Conservation (phyloP, 1,284 basidiomycete species). For the Athelia sp. region DNA sequence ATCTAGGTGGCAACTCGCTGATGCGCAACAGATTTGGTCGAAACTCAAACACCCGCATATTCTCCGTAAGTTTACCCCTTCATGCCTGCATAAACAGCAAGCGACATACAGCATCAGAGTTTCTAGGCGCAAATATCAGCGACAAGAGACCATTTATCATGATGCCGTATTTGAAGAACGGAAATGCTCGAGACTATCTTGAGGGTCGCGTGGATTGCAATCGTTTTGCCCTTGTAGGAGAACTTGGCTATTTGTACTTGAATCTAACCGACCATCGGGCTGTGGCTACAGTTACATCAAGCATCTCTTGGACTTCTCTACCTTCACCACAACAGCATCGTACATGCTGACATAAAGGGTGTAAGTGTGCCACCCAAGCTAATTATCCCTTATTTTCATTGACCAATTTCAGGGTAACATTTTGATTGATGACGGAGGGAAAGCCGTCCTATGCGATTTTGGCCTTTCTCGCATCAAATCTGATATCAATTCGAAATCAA, state of each 20-base stretch:
- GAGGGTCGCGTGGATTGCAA: background rate
- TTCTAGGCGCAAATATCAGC: background rate
- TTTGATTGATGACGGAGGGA: background rate
- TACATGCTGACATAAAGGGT: background rate
- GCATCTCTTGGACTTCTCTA: background rate
- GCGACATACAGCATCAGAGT: background rate
- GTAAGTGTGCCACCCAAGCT: background rate
- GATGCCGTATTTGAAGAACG: background rate
- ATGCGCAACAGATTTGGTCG: background rate
- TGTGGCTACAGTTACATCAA: background rate
- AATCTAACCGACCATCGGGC: background rate
- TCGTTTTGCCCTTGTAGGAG: background rate
- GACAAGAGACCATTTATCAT: background rate
- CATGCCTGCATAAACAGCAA: background rate
- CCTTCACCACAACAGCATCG: background rate
- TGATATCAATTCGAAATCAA: background rate
- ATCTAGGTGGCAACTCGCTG: background rate
- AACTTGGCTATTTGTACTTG: too few species aligned
- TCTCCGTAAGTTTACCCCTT: background rate
- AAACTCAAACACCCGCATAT: background rate
- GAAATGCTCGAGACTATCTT: background rate
- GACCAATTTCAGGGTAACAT: background rate
- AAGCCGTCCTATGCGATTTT: conserved; percentile 1
- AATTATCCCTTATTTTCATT: background rate
- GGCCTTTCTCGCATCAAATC: background rate